These are phyloP conservation scores for Kwoniella pini DNA, from an alignment of 768 basidiomycete genomes.

Conservation along the genomic window DNA sequence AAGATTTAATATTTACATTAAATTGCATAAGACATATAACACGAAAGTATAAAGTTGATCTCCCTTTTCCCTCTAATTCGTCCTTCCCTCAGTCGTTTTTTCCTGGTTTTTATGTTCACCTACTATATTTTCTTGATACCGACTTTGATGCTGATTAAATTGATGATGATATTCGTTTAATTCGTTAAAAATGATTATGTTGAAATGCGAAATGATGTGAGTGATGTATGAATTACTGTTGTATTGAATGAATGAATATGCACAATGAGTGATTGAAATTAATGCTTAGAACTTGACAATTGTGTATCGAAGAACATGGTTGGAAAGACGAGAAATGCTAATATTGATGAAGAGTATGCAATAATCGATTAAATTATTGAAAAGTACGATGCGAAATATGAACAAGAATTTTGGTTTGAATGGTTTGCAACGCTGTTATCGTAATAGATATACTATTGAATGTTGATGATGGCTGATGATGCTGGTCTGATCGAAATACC, in stretches of 20 bases:
- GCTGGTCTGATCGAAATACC: no score
- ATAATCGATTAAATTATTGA: background rate
- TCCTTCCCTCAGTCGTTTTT: background rate
- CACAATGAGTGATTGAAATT: background rate
- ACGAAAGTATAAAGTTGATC: background rate
- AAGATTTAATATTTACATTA: background rate
- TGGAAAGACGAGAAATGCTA: no score
- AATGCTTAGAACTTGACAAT: background rate
- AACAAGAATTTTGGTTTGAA: no score
- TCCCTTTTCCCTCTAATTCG: background rate
- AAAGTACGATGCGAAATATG: background rate
- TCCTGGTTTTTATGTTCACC: background rate
- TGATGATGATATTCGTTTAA: background rate
- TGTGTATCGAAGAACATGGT: no score
- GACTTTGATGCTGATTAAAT: no score
- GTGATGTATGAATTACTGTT: no score
- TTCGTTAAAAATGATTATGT: background rate
- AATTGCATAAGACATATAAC: constrained; percentile 10
- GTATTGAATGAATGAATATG: no score
- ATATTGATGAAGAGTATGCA: no score
- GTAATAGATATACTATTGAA: no score
- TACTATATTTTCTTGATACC: background rate
- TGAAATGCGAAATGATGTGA: no score
- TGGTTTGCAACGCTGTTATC: no score
- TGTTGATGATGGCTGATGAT: no score